Evolutionary conservation across 164 flowering plant species (phyloP), one percentile per base, ranked within the genome.

Genomic region (Macadamia integrifolia): DNA sequence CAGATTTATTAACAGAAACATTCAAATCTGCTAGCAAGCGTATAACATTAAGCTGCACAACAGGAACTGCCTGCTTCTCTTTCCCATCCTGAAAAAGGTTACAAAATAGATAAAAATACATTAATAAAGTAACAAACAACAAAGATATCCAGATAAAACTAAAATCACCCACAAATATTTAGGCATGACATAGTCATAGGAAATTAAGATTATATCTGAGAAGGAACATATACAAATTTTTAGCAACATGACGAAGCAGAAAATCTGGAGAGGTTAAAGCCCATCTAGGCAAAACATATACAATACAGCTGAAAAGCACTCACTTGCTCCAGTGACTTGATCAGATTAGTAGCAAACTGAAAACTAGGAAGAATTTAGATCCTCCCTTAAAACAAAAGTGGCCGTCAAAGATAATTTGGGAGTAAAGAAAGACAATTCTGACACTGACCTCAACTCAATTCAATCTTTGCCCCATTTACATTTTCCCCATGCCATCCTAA

Each of bases 21-120:
- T 81, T 93, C 76, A 95, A 64, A 71, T 92, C 91, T 69, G 98
- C 96, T 35, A 95, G 81, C 83, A 95, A 72, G 46, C 84, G 83
- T 74, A 95, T 92, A 49, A 91, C 74, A 72, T 91, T 92, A 53
- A 95, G 91, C 81, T 92, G 93, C 66, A 84, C 71, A 52, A 80
- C 75, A 59, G 96, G 91, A 72, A 85, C 77, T 18, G 77, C 74
- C 65, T 72, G 88, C 61, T 89, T 95, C 78, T 89, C 97, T 80
- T 85, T 88, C 65, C 75, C 87, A 66, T 76, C 99, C 97, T 93
- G 87, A 72, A 81, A 80, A 64, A n/a, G 50, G 56, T 52, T 48
- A 59, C 59, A 23, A 15, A 9, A 59, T 29, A 59, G 9, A 64
- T 18, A 64, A 64, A 46, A 40, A 74, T 40, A 35, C 57, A 55